Base-by-base conservation (phyloP, 495 filamentous ascomycete genomes). In the Talaromyces proteolyticus region DNA sequence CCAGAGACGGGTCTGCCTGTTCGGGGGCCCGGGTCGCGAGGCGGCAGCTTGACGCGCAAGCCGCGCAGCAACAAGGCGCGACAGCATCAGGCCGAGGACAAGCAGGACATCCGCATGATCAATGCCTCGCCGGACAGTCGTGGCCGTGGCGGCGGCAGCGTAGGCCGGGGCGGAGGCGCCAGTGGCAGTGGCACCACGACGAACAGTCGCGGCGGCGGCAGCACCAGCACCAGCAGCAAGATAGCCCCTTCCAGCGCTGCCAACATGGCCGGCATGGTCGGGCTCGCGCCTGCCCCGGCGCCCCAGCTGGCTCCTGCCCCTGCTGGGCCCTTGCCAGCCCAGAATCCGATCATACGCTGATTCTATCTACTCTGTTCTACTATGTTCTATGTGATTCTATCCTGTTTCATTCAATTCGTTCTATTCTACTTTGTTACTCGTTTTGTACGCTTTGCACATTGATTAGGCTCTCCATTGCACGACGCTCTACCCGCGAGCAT, bases 21-120 rank as follows among this genome's bases (percentile, higher is more conserved):
- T 26, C 84, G 86, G 42, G 85, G 87, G 3, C 81, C 88, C 2
- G 87, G 88, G 2, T 87, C 87, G 12, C 76, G 89, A 22, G 91
- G 90, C 37, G 88, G 89, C 19, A 66, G 69, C n/a, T 85, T 82
- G 3, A 79, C 82, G 22, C 74, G 92, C 50, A 94, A 93, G 56
- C 85, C 87, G 12, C 77, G 92, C 11, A 80, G 86, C 49, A 87
- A 84, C 24, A 96, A 95, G 17, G 79, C 85, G 56, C 29, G 29
- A 34, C 85, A 88, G 53, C 73, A 77, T 41, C 50, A 52, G 42
- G 50, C 26, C 23, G 42, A 45, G 2, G 80, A 94, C 65, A 91
- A 89, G 65, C 73, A 79, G 41, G 81, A 86, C 7, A 17, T 36
- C 24, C 16, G 50, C 44, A 1, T 0, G 48, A 53, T 8, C 50